Base-by-base conservation (phyloP, 2,329 filamentous ascomycete genomes). In the Metarhizium robertsii region DNA sequence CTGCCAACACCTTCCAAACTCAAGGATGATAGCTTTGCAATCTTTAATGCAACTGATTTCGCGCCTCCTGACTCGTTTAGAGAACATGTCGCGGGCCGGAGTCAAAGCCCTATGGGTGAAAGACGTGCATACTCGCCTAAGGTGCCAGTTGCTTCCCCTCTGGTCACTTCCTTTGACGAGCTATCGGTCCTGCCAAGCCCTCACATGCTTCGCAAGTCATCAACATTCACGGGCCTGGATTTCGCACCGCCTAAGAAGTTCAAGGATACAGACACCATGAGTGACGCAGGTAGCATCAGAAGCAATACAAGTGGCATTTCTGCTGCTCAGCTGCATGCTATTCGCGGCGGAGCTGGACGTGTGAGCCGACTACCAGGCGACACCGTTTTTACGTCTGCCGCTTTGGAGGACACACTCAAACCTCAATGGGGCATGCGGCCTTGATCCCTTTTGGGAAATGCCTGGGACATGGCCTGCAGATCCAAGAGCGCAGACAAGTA, bases 1-100 rank as follows among this genome's bases (percentile, higher is more conserved):
- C 77, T 99, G 20, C 92, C 92, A 8, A 95, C 90, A 1, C 92
- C 94, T 0, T 85, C 87, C 53, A 88, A 90, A 75, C 78, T 99
- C 46, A 87, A 78, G 65, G 92, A 95, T 58, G 91, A 96, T 67
- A 80, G 83, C 2, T 85, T 95, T 61, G 83, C 87, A 49, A 69
- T 87, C 73, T 64, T 84, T 61, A 74, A 74, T 52, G 79, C 90
- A 0, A 80, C 87, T 56, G 92, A 96, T 62, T 97, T 96, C 70
- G 94, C 94, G 0, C 94, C 94, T 29, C 90, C 88, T 1, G 76
- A 80, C 25, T 79, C 72, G 18, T 79, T 84, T 66, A 78, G 75
- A 60, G 88, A 92, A 40, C 81, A 86, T 58, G 83, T 80, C 59
- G 80, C 82, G 53, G 92, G 92, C 49, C 77, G 83, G 46, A 80